Evolutionary conservation across 2,329 filamentous ascomycete genomes (phyloP), one percentile per base, ranked within the genome.

Genomic region (Fusarium sp.): DNA sequence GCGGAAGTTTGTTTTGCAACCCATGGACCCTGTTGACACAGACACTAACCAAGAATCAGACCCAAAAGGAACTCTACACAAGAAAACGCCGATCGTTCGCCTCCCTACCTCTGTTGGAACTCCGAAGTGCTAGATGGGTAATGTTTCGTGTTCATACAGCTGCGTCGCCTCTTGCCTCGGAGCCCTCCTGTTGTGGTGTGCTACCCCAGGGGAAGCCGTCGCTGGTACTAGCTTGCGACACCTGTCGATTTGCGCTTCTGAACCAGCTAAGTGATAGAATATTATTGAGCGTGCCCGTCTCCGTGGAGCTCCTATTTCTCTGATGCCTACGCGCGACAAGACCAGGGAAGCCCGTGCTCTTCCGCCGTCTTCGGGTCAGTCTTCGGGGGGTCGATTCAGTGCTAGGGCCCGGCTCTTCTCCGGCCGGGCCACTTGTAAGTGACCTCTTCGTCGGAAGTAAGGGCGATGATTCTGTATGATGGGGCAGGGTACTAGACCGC

Each of bases 331-430:
- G 81, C 8, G 88, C 87, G 7, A 84, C 86, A 58, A 90, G 88
- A 0, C 88, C 87, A 0, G 87, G 87, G 65, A 91, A 90, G 0
- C 88, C 88, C 0, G 87, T 90, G 18, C 87, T 90, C 72, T 85
- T 87, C 70, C 88, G 81, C 45, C 88, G 79, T 30, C 84, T 80
- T 16, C 85, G 82, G 14, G 71, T 67, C 75, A 80, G 73, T 74
- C 67, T 77, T 68, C 73, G 77, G 46, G 75, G 73, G 6, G 73
- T 71, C 7, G 75, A 69, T n/a, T 80, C 78, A 32, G 71, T 75
- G 61, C 77, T 77, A 9, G 75, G 71, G 6, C 75, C 74, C 4
- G 76, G 67, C 25, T 80, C 78, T 22, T 71, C 77, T 30, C 44
- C 56, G 6, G 62, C 62, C 10, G 74, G 66, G 22, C 72, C 71